Base-by-base conservation (phyloP, 176 grass and related monocot genomes). In the Rhynchospora pubera region DNA sequence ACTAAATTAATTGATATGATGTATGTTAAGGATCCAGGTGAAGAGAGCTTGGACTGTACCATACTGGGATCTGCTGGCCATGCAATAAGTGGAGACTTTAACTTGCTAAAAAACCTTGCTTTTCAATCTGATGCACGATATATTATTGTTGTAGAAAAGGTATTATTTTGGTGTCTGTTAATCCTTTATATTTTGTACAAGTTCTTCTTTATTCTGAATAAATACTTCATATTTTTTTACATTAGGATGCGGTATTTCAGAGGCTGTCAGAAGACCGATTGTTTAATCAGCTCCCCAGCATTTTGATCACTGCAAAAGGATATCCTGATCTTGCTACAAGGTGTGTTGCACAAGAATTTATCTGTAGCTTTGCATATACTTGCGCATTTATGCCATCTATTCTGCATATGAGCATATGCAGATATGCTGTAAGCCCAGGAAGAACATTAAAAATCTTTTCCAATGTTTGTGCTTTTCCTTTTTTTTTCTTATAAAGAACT, bases 271-370 rank as follows among this genome's bases (percentile, higher is more conserved):
- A 98, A 93, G 95, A 98, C 69, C 85, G 69, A 58, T 82, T 94
- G 39, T 94, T 93, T 83, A 87, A 84, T 86, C 89, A 93, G 65
- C 86, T 98, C 22, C 95, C 95, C 4, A 94, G 89, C 60, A 87
- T 98, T 79, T 78, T 98, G 57, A 89, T 98, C 74, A 98, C 95
- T 34, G 92, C 89, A 73, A 98, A 98, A 88, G 95, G 95, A 81
- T 98, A 94, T 90, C 95, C 95, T 93, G 95, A 94, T 84, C 86
- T 98, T 34, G 95, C 95, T 8, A 89, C 95, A 56, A 98, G 95
- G 95, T 98, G 83, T 43, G 22, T 21, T 48, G 59, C 50, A 75
- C 43, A 13, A 71, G 42, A 84, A 59, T 65, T 68, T 10, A 66
- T 68, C 1, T 66, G 12, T 16, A 13, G 7, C 12, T 44, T 39